phyloP scores from a whole-genome alignment of 768 basidiomycete species.

The Psilocybe tampanensis region DNA sequence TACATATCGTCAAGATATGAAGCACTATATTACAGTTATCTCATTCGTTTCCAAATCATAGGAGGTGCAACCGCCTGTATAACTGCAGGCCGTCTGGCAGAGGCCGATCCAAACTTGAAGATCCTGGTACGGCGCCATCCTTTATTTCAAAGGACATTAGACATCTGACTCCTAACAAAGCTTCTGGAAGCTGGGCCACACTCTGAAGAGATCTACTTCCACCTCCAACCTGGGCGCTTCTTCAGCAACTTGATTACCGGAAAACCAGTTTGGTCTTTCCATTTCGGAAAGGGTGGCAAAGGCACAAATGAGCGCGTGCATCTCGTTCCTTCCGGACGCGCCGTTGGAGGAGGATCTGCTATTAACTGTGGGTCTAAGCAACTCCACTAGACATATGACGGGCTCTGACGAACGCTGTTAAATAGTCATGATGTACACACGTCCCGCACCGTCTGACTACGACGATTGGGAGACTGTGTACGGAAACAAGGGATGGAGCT shows the following conservation, averaged over 20 bases:
- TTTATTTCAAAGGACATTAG: background rate
- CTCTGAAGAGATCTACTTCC: slow-evolving; percentile 41
- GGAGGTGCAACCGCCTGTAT: slow-evolving; percentile 59
- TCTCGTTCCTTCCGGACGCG: slow-evolving; percentile 46
- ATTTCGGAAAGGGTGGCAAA: slow-evolving; percentile 40
- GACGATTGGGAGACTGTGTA: slow-evolving; percentile 60
- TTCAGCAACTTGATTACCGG: slow-evolving; percentile 37
- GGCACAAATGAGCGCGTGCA: slow-evolving; percentile 44
- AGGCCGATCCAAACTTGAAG: slow-evolving; percentile 51
- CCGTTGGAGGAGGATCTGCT: slow-evolving; percentile 62
- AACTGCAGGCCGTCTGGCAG: slow-evolving; percentile 52
- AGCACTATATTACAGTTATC: background rate
- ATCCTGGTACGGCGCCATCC: slow-evolving; percentile 46
- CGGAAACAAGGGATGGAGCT: slow-evolving; percentile 64
- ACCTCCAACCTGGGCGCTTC: slow-evolving; percentile 55
- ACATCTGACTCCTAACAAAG: background rate
- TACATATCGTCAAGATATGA: background rate
- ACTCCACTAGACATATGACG: background rate
- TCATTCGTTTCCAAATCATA: background rate
- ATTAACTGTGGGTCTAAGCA: slow-evolving; percentile 50
- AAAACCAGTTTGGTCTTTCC: slow-evolving; percentile 42
- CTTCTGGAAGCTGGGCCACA: slow-evolving; percentile 57
- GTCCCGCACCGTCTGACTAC: slow-evolving; percentile 64
- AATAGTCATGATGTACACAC: slow-evolving; percentile 55
- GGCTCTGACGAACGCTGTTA: slow-evolving; percentile 21